Base-by-base conservation (phyloP, 495 filamentous ascomycete genomes). In the Bombardia bombarda region DNA sequence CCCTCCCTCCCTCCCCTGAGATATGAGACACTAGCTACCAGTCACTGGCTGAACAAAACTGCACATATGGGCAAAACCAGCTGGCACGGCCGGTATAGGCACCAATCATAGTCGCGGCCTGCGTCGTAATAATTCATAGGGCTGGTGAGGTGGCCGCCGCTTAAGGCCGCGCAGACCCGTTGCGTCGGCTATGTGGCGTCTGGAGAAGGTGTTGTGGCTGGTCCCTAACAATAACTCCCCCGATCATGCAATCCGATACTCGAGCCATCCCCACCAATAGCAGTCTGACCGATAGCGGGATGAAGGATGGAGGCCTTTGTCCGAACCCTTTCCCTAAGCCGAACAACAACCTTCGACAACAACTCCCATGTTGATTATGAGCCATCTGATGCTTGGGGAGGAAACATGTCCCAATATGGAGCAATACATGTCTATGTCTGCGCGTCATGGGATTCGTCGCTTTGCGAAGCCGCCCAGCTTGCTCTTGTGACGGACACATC, bases 401-500 rank as follows among this genome's bases (percentile, higher is more conserved):
- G 17, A 34, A 34, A 14, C n/a, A 34, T 14, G 2, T 34, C 9
- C 17, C 3, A 2, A 14, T 34, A 14, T 14, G n/a, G 32, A 16
- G 8, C 17, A 7, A 7, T 34, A 14, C 32, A 34, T 7, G n/a
- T 7, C 32, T 7, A 34, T n/a, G 32, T 34, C 32, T 14, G 17
- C 12, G n/a, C 17, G 14, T 16, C 9, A 34, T 16, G 32, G 32
- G 32, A 34, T 34, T 19, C 14, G 32, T 17, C 14, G 35, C 3
- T 25, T 28, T 40, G 13, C 38, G 14, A 22, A n/a, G n/a, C n/a
- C n/a, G n/a, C n/a, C n/a, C n/a, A n/a, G n/a, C n/a, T n/a, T n/a
- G n/a, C n/a, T n/a, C 24, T 40, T 22, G 38, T 40, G 38, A 40
- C 24, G n/a, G 10, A 17, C 22, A 12, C 21, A 26, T 40, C 38